Base-by-base conservation (phyloP, 2,329 filamentous ascomycete genomes). In the Xylogone sp. region DNA sequence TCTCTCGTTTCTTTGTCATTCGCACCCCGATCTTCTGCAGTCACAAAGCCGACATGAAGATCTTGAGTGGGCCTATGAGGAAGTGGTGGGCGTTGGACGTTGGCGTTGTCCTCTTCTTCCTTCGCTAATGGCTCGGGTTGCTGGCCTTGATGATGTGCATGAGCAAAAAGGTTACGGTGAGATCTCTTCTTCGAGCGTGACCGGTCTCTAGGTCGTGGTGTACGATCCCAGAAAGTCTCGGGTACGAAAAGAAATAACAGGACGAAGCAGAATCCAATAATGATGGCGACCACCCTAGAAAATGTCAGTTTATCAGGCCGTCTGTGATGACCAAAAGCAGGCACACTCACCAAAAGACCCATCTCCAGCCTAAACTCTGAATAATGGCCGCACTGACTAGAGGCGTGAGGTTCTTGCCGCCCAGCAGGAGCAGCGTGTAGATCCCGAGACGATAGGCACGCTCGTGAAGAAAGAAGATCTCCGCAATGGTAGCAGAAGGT, bases 381-480 rank as follows among this genome's bases (percentile, higher is more conserved):
- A 97, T 95, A 53, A 97, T 84, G 20, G 77, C 89, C 8, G 93
- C 93, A 66, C 90, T 95, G 21, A 95, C 85, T 21, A 97, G 73
- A 0, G 93, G 93, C 3, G 96, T 78, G 56, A 97, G 67, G 60
- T 97, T 97, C 75, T 97, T 97, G 46, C 92, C 91, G 13, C 92
- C 89, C 0, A 97, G 79, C 12, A 97, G 77, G 5, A 97, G 75
- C 19, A 97, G 71, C 0, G 92, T 97, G 65, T 97, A 97, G 21
- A 97, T 91, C 9, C 94, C 94, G 43, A 97, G 83, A 3, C 93
- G 86, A 66, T 92, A 97, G 0, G 93, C 93, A 54, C 93, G 81
- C 71, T 97, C 93, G 62, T 97, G 93, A 19, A 97, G 75, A 65
- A 96, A 97, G 74, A 92, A 97, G 54, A 97, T 97, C 69, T 97